Conservation (phyloP, 2,329 filamentous ascomycete genomes). For the Elsinoe perseae region DNA sequence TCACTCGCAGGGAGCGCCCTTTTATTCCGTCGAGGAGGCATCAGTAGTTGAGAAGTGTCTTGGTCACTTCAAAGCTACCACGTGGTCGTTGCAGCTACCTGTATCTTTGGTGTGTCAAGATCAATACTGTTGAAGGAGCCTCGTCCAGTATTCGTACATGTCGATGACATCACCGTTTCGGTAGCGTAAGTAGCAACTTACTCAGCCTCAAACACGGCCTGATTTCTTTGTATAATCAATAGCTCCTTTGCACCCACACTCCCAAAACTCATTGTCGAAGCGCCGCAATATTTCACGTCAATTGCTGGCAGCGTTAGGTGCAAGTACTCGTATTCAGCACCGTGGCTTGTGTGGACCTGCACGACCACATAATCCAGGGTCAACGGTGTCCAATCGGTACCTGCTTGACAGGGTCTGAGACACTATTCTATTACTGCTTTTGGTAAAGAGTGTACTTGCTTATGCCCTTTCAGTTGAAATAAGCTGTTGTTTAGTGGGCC, state of each 20-base stretch:
- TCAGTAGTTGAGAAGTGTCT: neutral
- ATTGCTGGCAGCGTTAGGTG: no score
- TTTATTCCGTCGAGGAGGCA: neutral
- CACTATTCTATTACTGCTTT: neutral
- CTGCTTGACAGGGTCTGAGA: neutral
- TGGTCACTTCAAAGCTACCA: no score
- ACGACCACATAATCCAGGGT: neutral
- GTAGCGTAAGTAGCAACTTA: no score
- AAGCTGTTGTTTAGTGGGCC: no score
- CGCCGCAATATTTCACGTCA: no score
- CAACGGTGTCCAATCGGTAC: neutral
- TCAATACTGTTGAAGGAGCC: neutral
- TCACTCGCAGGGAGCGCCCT: neutral
- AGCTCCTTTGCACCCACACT: no score
- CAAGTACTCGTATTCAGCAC: no score
- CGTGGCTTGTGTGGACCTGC: neutral
- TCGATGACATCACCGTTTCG: neutral
- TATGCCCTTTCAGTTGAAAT: no score
- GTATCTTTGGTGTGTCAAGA: neutral
- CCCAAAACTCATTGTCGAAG: no score
- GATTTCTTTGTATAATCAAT: no score
- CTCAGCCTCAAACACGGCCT: no score
- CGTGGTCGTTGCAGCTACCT: no score
- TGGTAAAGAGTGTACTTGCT: neutral
- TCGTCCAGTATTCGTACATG: neutral